Percentiles rank a stretch among this genome's conserved stretches.
Evolutionary conservation across 495 filamentous ascomycete species (phyloP).

Genomic region (Podospora sp.): DNA sequence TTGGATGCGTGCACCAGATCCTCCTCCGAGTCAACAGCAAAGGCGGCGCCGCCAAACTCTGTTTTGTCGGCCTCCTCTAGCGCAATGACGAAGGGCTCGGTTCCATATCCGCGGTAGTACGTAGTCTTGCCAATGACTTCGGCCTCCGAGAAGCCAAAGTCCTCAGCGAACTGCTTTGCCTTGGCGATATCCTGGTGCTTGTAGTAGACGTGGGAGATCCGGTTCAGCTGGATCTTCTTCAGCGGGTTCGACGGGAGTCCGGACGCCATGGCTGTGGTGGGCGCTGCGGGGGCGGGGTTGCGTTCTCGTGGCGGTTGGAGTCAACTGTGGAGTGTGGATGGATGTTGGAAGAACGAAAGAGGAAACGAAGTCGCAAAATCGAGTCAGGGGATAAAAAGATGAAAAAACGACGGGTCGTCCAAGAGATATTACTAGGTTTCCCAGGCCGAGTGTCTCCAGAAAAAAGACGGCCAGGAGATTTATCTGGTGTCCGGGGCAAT

Average conservation of each 20-base stretch:
- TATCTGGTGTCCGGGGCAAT: constrained; percentile 18
- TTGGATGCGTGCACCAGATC: constrained; percentile 54
- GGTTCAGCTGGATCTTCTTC: constrained; percentile 55
- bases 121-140: constrained; percentile 51
- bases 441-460: background rate
- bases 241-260: constrained; percentile 28
- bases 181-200: constrained; percentile 53
- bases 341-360: background rate
- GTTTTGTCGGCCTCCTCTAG: constrained; percentile 50
- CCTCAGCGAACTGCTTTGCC: constrained; percentile 52
- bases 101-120: constrained; percentile 63
- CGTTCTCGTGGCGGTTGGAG: background rate
- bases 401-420: background rate
- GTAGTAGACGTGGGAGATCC: constrained; percentile 61
- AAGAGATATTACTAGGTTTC: background rate
- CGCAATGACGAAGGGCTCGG: constrained; percentile 61
- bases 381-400: background rate
- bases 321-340: background rate
- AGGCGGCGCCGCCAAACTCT: constrained; percentile 58
- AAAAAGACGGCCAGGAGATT: constrained; percentile 16
- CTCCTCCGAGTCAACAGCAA: constrained; percentile 57
- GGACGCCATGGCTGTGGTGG: constrained; percentile 35
- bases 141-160: constrained; percentile 60
- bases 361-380: constrained; percentile 2
- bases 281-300: background rate